Conservation (phyloP, 306 rosid species). For the Inga leiocalycina region DNA sequence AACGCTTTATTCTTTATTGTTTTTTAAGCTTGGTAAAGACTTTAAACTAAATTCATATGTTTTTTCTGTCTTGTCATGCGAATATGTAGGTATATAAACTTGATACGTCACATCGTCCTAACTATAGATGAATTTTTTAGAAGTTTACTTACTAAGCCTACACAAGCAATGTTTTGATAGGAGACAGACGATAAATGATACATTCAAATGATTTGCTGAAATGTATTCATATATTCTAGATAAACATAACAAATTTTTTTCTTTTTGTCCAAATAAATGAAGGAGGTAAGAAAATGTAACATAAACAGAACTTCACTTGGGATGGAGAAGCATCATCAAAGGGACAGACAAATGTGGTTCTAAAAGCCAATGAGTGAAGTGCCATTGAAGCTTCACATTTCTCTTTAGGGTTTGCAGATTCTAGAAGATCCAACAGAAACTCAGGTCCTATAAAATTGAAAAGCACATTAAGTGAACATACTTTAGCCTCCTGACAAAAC, state of each 20-base stretch:
- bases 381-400: conserved; percentile 81
- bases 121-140: conserved; percentile 42
- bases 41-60: background rate
- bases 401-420: conserved; percentile 52
- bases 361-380: conserved; percentile 66
- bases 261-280: no score
- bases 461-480: conserved; percentile 19
- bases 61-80: background rate
- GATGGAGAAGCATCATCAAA: conserved; percentile 76
- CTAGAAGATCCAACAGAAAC: conserved; percentile 55
- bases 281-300: background rate
- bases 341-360: conserved; percentile 61
- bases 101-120: conserved; percentile 39
- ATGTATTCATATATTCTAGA: no score
- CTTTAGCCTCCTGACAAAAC: background rate
- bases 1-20: no score
- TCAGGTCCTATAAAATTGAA: conserved; percentile 62
- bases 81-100: conserved; percentile 44
- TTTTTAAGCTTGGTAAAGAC: no score
- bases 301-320: conserved; percentile 48
- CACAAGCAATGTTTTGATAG: background rate
- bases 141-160: conserved; percentile 40
- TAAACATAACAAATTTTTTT: no score
- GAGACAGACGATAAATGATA: no score
- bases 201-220: no score